Conservation (phyloP, 306 rosid genomes). For the Boehmeria nivea region DNA sequence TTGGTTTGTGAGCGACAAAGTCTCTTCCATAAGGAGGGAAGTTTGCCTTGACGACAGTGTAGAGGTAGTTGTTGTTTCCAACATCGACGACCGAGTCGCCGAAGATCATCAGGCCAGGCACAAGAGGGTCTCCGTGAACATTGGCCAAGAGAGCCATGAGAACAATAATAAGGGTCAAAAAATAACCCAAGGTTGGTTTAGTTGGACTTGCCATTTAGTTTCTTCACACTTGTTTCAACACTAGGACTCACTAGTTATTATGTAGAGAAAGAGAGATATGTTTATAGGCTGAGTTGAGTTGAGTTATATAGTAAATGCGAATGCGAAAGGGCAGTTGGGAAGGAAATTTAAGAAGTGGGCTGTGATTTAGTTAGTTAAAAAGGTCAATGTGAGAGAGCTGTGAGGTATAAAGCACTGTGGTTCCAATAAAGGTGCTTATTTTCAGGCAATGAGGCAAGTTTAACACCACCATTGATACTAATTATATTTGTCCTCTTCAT, state of each 20-base stretch:
- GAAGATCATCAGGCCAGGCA: conserved; percentile 69
- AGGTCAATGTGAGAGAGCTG: background rate
- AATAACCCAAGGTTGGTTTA: conserved; percentile 14
- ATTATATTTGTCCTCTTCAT: conserved; percentile 11
- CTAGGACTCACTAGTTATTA: background rate
- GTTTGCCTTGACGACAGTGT: conserved; percentile 43
- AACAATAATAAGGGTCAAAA: conserved; percentile 18
- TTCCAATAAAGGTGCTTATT: conserved; percentile 17
- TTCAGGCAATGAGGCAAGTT: conserved; percentile 6
- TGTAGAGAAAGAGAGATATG: background rate
- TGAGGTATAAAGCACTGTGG: background rate
- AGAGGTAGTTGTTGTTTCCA: conserved; percentile 50
- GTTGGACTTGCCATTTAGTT: conserved; percentile 30
- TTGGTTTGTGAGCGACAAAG: conserved; percentile 41
- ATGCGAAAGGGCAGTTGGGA: conserved; percentile 15
- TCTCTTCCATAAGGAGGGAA: conserved; percentile 76
- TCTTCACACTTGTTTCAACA: conserved; percentile 4
- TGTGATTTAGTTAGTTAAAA: background rate
- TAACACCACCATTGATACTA: conserved; percentile 5
- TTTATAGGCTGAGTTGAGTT: background rate
- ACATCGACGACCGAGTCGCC: conserved; percentile 71
- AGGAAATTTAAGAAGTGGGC: conserved; percentile 12
- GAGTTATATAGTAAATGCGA: conserved; percentile 7
- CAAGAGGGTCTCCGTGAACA: conserved; percentile 43
- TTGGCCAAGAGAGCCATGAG: conserved; percentile 25